Percentiles rank a stretch among this genome's conserved stretches.
These are phyloP conservation scores for Solanum acaule DNA, from an alignment of 257 asterid species.

Conservation along the genomic window DNA sequence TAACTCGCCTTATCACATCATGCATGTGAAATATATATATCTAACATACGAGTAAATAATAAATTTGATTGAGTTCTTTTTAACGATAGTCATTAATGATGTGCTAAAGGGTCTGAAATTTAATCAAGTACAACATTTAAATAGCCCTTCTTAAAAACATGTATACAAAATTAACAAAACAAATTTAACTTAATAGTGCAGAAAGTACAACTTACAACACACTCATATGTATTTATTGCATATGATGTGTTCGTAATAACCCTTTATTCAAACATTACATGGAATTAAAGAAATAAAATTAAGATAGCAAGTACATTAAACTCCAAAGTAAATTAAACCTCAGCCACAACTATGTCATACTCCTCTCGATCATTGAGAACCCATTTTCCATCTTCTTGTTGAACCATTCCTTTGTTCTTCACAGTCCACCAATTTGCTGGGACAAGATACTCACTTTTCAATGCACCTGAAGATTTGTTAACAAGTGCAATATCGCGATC, in stretches of 20 bases:
- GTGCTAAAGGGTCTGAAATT: neutral
- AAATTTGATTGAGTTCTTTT: neutral
- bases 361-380: conserved; percentile 40
- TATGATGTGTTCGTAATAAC: neutral
- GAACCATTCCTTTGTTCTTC: conserved; percentile 74
- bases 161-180: no score
- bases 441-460: conserved; percentile 47
- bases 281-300: neutral
- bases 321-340: neutral
- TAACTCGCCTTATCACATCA: neutral
- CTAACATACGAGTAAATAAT: neutral
- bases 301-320: neutral
- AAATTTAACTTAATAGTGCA: neutral
- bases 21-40: neutral
- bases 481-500: conserved; percentile 43
- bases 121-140: neutral
- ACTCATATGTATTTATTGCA: neutral
- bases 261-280: neutral
- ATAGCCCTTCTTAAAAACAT: neutral
- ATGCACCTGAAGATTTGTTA: conserved; percentile 39
- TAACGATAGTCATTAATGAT: neutral
- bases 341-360: neutral
- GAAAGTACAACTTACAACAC: neutral
- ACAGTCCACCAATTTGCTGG: conserved; percentile 61
- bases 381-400: conserved; percentile 72